A percentile compares a stretch with the other conserved stretches of the same genome.
These are phyloP conservation scores for Venturia effusa DNA, from an alignment of 2,329 filamentous ascomycete species.

Conservation along the genomic window DNA sequence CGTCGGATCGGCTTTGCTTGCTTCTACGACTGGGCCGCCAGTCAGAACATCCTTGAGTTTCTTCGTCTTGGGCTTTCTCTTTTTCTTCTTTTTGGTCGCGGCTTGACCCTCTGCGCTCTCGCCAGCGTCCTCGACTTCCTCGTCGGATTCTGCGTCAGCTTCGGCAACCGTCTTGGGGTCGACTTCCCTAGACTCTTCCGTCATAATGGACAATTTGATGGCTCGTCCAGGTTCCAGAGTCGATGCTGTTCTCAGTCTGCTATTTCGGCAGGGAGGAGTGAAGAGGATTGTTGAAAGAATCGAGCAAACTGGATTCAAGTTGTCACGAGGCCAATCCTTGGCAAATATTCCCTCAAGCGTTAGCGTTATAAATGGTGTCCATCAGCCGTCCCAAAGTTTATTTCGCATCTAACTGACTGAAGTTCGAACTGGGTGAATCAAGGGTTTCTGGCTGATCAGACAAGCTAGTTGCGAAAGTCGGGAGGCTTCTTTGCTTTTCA, in stretches of 20 bases:
- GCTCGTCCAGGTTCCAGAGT: not conserved
- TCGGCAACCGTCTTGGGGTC: constrained; percentile 1
- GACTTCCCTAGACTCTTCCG: constrained; percentile 9
- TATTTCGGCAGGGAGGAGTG: not conserved
- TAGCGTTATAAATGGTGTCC: too few species aligned
- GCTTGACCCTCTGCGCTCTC: not conserved
- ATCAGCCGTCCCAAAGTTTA: too few species aligned
- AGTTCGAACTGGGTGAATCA: too few species aligned
- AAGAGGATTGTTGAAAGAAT: not conserved
- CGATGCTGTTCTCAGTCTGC: not conserved
- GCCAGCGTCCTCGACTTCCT: constrained; percentile 9
- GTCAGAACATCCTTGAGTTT: constrained; percentile 40
- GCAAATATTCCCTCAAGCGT: not conserved
- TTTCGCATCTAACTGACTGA: too few species aligned
- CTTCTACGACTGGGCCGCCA: constrained; percentile 22
- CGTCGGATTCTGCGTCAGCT: constrained; percentile 2
- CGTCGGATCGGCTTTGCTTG: constrained; percentile 14
- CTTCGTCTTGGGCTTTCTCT: constrained; percentile 56
- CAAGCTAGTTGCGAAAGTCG: too few species aligned
- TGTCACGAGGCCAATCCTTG: not conserved
- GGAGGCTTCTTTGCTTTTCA: too few species aligned
- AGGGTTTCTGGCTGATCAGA: too few species aligned
- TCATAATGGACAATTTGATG: not conserved
- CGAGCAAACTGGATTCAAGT: not conserved
- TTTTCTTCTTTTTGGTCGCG: constrained; percentile 39